Evolutionary conservation across 2,329 filamentous ascomycete species (phyloP).

Genomic region (Tolypocladium guangdongense): DNA sequence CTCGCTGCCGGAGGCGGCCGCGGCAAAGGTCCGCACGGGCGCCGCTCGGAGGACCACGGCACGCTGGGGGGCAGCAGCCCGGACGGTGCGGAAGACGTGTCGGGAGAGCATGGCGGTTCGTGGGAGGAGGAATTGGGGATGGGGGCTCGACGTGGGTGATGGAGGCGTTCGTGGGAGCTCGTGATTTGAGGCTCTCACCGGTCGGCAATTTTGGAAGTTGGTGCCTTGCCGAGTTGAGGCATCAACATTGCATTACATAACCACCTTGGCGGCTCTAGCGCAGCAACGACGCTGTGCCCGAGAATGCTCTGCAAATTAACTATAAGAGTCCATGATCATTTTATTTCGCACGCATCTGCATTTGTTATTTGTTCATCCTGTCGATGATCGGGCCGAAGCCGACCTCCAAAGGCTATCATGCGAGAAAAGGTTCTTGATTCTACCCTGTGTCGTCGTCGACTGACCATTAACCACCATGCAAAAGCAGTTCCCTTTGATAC

Average conservation of each 20-base stretch:
- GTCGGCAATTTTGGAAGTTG: slow-evolving; percentile 32
- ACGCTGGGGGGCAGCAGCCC: slow-evolving; percentile 50
- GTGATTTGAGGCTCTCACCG: slow-evolving; percentile 24
- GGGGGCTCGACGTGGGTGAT: slow-evolving; percentile 15
- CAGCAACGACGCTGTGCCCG: neutral
- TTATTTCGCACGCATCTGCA: neutral
- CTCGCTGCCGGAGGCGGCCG: slow-evolving; percentile 57
- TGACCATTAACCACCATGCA: neutral
- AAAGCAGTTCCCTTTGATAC: neutral
- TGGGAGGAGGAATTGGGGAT: slow-evolving; percentile 8
- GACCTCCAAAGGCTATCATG: neutral
- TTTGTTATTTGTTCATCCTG: too few relatives aligned
- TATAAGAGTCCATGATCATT: neutral
- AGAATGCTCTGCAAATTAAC: neutral
- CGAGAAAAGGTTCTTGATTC: neutral
- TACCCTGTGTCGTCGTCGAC: neutral
- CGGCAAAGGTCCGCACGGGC: slow-evolving; percentile 69
- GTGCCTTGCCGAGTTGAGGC: slow-evolving; percentile 28
- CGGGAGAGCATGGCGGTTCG: slow-evolving; percentile 44
- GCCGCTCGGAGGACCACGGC: slow-evolving; percentile 30
- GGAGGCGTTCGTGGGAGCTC: slow-evolving; percentile 17
- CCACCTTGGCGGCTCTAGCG: neutral
- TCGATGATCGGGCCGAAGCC: neutral
- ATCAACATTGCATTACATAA: slow-evolving; percentile 15
- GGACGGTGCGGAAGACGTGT: slow-evolving; percentile 45